Evolutionary conservation across 2,329 filamentous ascomycete genomes (phyloP).

Genomic region (Cladobotryum protrusum): DNA sequence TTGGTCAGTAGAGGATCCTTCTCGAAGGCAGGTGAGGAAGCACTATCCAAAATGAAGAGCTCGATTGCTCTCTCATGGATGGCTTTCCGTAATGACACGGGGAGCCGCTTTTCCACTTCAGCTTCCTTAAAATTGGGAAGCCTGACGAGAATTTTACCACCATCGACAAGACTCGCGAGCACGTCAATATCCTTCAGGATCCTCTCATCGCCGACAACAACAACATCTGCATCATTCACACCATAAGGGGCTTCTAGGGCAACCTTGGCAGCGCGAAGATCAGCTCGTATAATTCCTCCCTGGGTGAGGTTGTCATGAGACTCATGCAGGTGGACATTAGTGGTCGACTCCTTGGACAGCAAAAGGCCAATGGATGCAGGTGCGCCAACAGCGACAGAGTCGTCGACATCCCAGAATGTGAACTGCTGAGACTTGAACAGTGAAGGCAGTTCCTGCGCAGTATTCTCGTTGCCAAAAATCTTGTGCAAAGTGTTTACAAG

Average conservation of each 20-base stretch:
- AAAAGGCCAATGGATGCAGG: conserved; percentile 53
- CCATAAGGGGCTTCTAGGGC: conserved; percentile 80
- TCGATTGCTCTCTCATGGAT: conserved; percentile 64
- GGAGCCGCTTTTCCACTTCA: conserved; percentile 81
- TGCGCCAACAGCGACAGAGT: conserved; percentile 59
- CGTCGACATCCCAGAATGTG: conserved; percentile 87
- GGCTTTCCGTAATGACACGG: conserved; percentile 61
- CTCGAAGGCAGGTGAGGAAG: conserved; percentile 60
- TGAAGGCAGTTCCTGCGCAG: conserved; percentile 33
- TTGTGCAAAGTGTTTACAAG: conserved; percentile 46
- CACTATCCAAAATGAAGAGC: conserved; percentile 70
- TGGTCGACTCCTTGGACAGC: conserved; percentile 66
- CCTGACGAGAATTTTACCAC: conserved; percentile 68
- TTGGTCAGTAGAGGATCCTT: conserved; percentile 58
- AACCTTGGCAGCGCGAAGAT: conserved; percentile 77
- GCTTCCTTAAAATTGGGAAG: conserved; percentile 78
- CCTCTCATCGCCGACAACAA: conserved; percentile 71
- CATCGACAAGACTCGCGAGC: conserved; percentile 60
- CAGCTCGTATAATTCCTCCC: conserved; percentile 77
- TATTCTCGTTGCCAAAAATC: conserved; percentile 49
- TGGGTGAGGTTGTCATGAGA: conserved; percentile 58
- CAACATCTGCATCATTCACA: conserved; percentile 70
- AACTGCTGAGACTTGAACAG: conserved; percentile 68
- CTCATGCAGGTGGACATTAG: conserved; percentile 56
- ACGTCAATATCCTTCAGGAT: conserved; percentile 74